Evolutionary conservation across 2,329 filamentous ascomycete species (phyloP), one percentile per base, ranked within the genome.

Genomic region (Talaromyces sp.): DNA sequence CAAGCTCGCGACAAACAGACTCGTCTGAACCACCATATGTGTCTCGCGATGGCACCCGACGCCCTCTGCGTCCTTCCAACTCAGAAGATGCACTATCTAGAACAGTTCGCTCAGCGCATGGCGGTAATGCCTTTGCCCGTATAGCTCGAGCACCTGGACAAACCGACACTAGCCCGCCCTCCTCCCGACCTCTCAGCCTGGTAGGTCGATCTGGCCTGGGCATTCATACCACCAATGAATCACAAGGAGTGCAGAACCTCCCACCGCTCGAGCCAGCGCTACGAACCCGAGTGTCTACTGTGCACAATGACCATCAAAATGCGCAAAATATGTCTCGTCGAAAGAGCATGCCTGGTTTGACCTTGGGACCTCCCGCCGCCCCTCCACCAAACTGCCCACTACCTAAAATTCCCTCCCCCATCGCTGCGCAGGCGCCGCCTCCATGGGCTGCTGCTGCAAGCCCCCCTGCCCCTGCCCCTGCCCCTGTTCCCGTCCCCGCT

Each of bases 311-410:
- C 19, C 40, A 48, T 20, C 60, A 60, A 30, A 29, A 17, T 17
- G 32, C 41, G 16, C 51, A 49, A 20, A 61, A 49, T 29, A 58
- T 69, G 52, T 51, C 59, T 8, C 66, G 65, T 19, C 69, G 69
- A 11, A 71, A 71, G 49, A 70, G 68, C 45, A 65, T 71, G 62
- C 65, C 65, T 2, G 69, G 69, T 1, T 52, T 71, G 14, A 49
- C 57, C 9, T 55, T 65, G 27, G 69, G 68, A 0, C 69, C 68
- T 22, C 68, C 69, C 1, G 48, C 56, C 10, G 64, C 63, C 8
- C 69, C 69, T 35, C 69, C 69, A 30, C 69, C 69, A 3, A 70
- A 66, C 36, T 70, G 65, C 35, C 69, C 69, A 1, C 54, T 72
- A 3, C 69, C 69, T 4, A 66, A 70, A 39, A 65, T 71, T 1